Conservation (phyloP, 257 asterid genomes). For the Leonotis leonurus region DNA sequence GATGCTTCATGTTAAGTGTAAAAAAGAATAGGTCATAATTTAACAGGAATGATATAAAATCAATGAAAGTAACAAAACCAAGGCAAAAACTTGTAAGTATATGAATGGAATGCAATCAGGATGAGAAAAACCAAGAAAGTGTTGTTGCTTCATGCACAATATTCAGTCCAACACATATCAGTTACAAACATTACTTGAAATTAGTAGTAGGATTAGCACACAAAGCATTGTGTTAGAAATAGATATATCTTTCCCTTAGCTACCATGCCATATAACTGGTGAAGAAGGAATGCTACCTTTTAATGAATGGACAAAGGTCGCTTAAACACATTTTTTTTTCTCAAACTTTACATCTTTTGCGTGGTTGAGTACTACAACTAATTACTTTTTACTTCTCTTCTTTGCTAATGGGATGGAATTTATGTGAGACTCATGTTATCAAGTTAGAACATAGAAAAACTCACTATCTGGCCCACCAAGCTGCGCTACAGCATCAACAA, state of each 20-base stretch:
- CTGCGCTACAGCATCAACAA: constrained; percentile 93
- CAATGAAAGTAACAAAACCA: no score
- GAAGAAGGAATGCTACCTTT: neutral
- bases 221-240: neutral
- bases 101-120: no score
- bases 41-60: no score
- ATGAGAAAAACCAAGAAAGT: neutral
- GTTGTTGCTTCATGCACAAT: constrained; percentile 9
- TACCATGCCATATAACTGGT: neutral
- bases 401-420: neutral
- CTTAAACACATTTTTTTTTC: neutral
- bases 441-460: constrained; percentile 28
- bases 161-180: neutral
- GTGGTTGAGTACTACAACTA: neutral
- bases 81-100: no score
- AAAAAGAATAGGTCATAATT: no score
- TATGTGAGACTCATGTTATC: constrained; percentile 1
- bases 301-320: neutral
- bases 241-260: neutral
- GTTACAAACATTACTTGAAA: neutral
- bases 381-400: neutral
- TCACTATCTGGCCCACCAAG: constrained; percentile 98
- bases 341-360: neutral
- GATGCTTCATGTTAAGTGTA: no score
- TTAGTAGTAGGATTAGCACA: neutral